Evolutionary conservation across 306 rosid genomes (phyloP).

Genomic region (Potentilla sterilis): DNA sequence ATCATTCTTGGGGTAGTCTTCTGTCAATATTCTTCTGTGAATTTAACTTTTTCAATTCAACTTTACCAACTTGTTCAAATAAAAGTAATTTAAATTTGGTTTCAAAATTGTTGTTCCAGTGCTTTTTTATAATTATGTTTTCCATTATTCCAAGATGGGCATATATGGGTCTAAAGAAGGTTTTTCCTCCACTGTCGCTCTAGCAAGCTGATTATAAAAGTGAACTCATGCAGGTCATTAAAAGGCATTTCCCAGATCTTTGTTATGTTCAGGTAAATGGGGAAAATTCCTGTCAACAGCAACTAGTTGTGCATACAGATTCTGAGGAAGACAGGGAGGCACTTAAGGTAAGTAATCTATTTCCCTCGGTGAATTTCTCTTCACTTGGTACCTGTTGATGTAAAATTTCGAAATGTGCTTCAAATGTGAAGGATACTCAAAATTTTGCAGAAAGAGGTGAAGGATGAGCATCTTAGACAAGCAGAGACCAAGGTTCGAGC

Average conservation of each 20-base stretch:
- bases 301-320: conserved; percentile 62
- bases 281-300: conserved; percentile 49
- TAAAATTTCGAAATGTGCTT: conserved; percentile 8
- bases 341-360: conserved; percentile 56
- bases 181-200: background rate
- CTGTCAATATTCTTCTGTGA: background rate
- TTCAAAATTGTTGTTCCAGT: background rate
- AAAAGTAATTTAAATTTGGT: background rate
- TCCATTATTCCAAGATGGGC: background rate
- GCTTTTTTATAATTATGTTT: background rate
- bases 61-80: background rate
- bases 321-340: conserved; percentile 61
- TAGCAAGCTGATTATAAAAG: conserved; percentile 21
- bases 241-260: conserved; percentile 68
- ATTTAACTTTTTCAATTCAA: background rate
- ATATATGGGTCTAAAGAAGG: background rate
- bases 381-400: background rate
- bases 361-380: conserved; percentile 1
- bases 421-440: background rate
- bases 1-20: background rate
- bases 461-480: conserved; percentile 44
- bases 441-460: conserved; percentile 63
- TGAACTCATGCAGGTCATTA: conserved; percentile 65
- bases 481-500: conserved; percentile 59
- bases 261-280: conserved; percentile 44